Evolutionary conservation across 345 rosid genomes (phyloP).

Genomic region (Microcos paniculata): DNA sequence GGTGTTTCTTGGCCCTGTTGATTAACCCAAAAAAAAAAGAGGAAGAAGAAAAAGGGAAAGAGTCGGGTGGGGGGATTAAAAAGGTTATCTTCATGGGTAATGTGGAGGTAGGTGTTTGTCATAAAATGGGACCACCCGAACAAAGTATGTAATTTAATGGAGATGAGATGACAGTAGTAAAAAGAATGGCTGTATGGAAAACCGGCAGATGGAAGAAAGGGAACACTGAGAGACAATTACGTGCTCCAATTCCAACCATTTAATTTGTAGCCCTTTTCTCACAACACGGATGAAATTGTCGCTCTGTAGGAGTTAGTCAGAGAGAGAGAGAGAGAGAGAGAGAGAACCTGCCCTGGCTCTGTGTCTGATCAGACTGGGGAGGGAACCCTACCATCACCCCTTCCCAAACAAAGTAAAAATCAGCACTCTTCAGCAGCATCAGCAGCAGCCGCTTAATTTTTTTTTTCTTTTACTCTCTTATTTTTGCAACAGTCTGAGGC

Average conservation of each 20-base stretch:
- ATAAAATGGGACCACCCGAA: conserved; percentile 46
- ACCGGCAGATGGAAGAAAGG: conserved; percentile 59
- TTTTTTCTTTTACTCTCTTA: conserved; percentile 1
- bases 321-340: too few relatives aligned
- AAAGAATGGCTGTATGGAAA: conserved; percentile 25
- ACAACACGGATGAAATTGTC: conserved; percentile 46
- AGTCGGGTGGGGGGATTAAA: too few relatives aligned
- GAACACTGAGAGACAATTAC: conserved; percentile 36
- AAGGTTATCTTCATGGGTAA: conserved; percentile 24
- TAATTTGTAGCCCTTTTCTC: conserved; percentile 45
- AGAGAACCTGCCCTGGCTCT: conserved; percentile 22
- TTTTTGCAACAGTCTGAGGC: conserved; percentile 13
- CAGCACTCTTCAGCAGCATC: background rate
- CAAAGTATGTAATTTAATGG: conserved; percentile 13
- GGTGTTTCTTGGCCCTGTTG: too few relatives aligned
- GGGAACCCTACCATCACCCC: conserved; percentile 22
- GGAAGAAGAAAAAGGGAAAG: too few relatives aligned
- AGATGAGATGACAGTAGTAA: conserved; percentile 14
- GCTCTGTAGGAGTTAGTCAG: conserved; percentile 34
- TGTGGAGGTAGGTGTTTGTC: conserved; percentile 26
- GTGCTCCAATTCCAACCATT: conserved; percentile 61
- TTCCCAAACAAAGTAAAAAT: conserved; percentile 4
- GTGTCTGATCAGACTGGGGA: conserved; percentile 29
- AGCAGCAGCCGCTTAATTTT: conserved; percentile 17
- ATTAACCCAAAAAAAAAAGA: background rate